Base-by-base conservation (phyloP, 2,329 filamentous ascomycete genomes). In the Colletotrichum higginsianum region DNA sequence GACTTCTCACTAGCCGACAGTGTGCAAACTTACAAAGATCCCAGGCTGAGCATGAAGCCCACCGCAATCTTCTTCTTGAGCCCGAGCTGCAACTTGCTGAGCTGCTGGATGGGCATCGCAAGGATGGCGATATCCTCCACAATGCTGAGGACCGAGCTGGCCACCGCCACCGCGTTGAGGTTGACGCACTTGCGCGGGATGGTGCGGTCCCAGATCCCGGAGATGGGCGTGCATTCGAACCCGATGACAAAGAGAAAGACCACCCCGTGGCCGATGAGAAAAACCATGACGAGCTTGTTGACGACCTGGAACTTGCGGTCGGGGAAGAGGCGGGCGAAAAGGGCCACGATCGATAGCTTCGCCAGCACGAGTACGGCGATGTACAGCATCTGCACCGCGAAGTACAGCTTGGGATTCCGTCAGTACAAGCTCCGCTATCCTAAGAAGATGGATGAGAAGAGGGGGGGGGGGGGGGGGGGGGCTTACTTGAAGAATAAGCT, bases 311-410 rank as follows among this genome's bases (percentile, higher is more conserved):
- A 76, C 12, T 47, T 53, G 44, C 18, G 67, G 16, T 50, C 55
- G 2, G 68, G 63, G 40, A 77, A 77, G n/a, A 77, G 68, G 35
- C 73, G 75, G 30, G 49, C 73, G 52, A 72, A 74, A 23, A 78
- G 73, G 35, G 77, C 55, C 12, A 78, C 50, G 21, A 78, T 75
- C 9, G 76, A 75, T 12, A 76, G 64, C 49, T 78, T 78, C 21
- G 76, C 73, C 18, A 73, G 26, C 13, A 75, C 72, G 47, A 77
- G 74, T 42, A 77, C 66, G 49, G 73, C 38, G 9, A 75, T 63
- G 52, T 77, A 78, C 15, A 77, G 71, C 50, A 78, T 76, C 55
- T 78, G 72, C 0, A 63, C 63, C 1, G 66, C 66, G 40, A 73
- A 76, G 50, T 73, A 74, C 23, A 76, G 49, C 74, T 76, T 52